Base-by-base conservation (phyloP, 2,329 filamentous ascomycete genomes). In the Meredithiella fracta region DNA sequence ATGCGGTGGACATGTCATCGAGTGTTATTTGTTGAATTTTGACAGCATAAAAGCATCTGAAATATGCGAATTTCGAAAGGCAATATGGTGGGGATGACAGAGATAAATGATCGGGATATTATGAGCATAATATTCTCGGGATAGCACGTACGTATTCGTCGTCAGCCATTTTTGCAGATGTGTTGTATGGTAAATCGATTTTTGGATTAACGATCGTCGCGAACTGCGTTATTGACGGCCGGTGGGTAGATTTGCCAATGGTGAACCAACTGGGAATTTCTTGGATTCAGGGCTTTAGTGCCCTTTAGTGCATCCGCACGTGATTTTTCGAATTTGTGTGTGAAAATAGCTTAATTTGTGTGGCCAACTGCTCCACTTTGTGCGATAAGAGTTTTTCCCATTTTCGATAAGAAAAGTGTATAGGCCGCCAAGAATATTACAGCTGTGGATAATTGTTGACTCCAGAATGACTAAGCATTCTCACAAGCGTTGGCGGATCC, bases 151-250 rank as follows among this genome's bases (percentile, higher is more conserved):
- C 86, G 78, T 92, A 92, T 77, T 89, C 84, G 67, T 74, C 70
- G 79, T 91, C 86, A 82, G 86, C 86, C 86, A 91, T 91, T 76
- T 67, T 76, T 70, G 70, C 71, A 73, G 69, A 73, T 65, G 66
- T 67, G 65, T 67, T 62, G 57, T 58, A 51, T 58, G 49, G 53
- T 58, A 40, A 56, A 58, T 58, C 54, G 40, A 53, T 40, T 58
- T 56, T 56, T 54, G 54, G 54, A 57, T 59, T 59, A 51, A 57
- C 54, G 51, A 56, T 52, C 56, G 51, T 59, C 54, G 54, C 58
- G 58, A 59, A 51, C 51, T 59, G 54, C 52, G 58, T 59, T 58
- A 58, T 56, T 52, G 57, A 58, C 50, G 57, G 57, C 54, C 53
- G 42, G 54, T 56, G 50, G 58, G 44, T 56, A 56, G 54, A 56